Percentiles rank a stretch among this genome's conserved stretches.
Evolutionary conservation across 768 basidiomycete species (phyloP).

Genomic region (Auriscalpium orientale): DNA sequence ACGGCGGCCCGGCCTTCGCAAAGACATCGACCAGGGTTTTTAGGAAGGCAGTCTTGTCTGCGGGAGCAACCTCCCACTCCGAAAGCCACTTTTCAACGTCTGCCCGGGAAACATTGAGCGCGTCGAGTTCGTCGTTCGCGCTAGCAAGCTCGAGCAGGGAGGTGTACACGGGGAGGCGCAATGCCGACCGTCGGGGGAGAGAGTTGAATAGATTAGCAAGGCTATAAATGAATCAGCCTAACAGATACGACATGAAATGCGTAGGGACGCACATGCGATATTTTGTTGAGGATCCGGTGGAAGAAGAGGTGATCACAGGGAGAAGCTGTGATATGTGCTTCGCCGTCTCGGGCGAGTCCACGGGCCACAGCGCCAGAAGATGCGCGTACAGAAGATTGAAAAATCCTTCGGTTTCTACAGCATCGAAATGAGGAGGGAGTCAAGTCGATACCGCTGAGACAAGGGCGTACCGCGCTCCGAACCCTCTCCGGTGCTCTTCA

Average conservation of each 20-base stretch:
- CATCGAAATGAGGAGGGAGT: not conserved
- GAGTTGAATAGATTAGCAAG: conserved; percentile 80
- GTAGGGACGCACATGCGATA: conserved; percentile 60
- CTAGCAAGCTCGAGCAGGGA: conserved; percentile 54
- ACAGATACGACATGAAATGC: not conserved
- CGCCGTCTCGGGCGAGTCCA: conserved; percentile 48
- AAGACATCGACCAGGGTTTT: conserved; percentile 56
- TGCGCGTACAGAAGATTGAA: conserved; percentile 79
- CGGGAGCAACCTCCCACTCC: conserved; percentile 62
- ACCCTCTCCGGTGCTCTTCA: conserved; percentile 69
- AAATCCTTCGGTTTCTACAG: conserved; percentile 75
- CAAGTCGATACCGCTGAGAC: not conserved
- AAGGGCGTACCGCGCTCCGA: conserved; percentile 57
- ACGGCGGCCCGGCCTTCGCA: conserved; percentile 52
- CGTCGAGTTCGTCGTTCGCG: conserved; percentile 52
- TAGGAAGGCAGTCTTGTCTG: conserved; percentile 60
- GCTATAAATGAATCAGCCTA: conserved; percentile 28
- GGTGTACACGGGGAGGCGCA: conserved; percentile 57
- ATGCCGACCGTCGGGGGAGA: conserved; percentile 53
- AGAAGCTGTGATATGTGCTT: conserved; percentile 43
- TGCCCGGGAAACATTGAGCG: conserved; percentile 48
- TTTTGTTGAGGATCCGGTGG: conserved; percentile 51
- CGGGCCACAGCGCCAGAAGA: conserved; percentile 51
- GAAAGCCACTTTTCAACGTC: conserved; percentile 72
- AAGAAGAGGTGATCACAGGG: conserved; percentile 45